A percentile compares a stretch with the other conserved stretches of the same genome.
Conservation (phyloP, 768 basidiomycete genomes). For the Lactifluus rugatus region DNA sequence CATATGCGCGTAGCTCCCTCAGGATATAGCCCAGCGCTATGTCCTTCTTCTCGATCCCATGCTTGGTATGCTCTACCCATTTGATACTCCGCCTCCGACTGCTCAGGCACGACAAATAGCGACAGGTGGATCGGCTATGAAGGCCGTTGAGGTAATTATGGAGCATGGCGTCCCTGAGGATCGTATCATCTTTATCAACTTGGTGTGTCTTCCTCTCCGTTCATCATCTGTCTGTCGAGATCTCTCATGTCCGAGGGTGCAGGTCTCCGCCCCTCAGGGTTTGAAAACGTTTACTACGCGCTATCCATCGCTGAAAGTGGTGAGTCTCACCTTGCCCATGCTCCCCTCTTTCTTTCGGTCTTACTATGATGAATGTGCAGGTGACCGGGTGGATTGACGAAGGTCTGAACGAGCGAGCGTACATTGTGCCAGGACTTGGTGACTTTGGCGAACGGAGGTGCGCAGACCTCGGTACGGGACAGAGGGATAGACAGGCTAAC, state of each 20-base stretch:
- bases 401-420: conserved; percentile 83
- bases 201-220: conserved; percentile 42
- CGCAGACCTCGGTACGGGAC: conserved; percentile 4
- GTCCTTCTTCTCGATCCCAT: conserved; percentile 95
- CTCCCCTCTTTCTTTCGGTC: not conserved
- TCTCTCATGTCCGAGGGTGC: not conserved
- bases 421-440: conserved; percentile 91
- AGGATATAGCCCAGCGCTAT: conserved; percentile 85
- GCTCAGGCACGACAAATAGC: conserved; percentile 36
- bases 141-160: conserved; percentile 90
- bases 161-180: conserved; percentile 91
- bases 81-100: not conserved
- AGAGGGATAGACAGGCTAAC: not conserved
- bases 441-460: conserved; percentile 91
- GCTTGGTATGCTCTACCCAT: conserved; percentile 54
- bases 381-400: conserved; percentile 95
- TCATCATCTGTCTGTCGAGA: not conserved
- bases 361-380: conserved; percentile 29
- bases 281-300: conserved; percentile 64
- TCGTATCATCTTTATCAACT: conserved; percentile 88
- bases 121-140: conserved; percentile 95
- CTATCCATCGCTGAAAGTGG: conserved; percentile 71
- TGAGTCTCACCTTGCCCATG: conserved; percentile 28
- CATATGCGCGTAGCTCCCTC: conserved; percentile 55
- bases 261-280: conserved; percentile 92